Evolutionary conservation across 441 rosid genomes (phyloP), one percentile per base, ranked within the genome.

Genomic region (Jatropha podagrica): DNA sequence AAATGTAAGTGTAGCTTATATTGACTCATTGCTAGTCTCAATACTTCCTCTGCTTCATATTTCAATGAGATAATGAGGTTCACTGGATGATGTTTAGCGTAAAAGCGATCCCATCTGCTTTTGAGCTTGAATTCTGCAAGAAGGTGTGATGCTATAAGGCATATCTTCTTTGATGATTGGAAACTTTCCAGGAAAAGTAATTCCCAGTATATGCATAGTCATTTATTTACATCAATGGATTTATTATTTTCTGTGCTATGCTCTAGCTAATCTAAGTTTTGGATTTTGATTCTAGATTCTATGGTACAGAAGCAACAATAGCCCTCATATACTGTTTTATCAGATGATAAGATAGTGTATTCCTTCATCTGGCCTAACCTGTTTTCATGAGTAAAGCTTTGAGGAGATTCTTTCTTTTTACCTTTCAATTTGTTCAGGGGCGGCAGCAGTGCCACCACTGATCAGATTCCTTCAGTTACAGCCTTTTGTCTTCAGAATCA

Each of bases 81-180:
- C 52, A 42, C 41, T 18, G 15, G 38, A 32, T 70, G 49, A 41
- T 59, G 32, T 49, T 40, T 42, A 55, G 51, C 64, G 12, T 41
- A 13, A 1, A 70, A 38, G 64, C 37, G 6, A 26, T 23, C 23
- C 54, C 4, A 12, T 51, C 52, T 55, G 41, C 40, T 8, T 61
- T 71, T 59, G 40, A 59, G 64, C 74, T 71, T 44, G 51, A 71
- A 59, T 49, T 13, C 4, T 15, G 42, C 49, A 32, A 42, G 46
- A 42, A 5, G 7, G 4, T 42, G 4, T 42, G 46, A 42, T 8
- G 7, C 46, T 8, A 42, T 42, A 42, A 32, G 46, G 9, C 46
- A 42, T 42, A 8, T 42, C 46, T 42, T 42, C 9, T 42, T 42
- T 8, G 6, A 42, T 42, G 46, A 15, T 40, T 13, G 48, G 62